Conservation (phyloP, 75 land plant genomes). For the Pinus albicaulis region DNA sequence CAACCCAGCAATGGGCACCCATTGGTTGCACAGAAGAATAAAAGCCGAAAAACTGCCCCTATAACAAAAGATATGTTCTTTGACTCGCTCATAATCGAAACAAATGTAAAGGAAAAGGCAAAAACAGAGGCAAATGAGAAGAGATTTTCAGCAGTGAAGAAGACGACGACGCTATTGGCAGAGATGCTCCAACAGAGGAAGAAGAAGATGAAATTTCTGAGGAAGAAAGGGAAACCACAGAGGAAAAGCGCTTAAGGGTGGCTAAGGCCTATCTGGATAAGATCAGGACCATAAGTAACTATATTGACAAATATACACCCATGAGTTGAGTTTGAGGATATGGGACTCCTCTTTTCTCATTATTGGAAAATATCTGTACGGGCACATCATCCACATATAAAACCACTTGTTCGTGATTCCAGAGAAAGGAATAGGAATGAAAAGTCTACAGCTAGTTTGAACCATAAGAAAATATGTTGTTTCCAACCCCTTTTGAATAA, state of each 20-base stretch:
- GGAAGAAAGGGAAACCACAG: conserved; percentile 55
- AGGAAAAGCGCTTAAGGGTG: conserved; percentile 58
- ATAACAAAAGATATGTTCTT: conserved; percentile 11
- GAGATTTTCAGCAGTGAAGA: conserved; percentile 28
- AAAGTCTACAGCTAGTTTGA: too few relatives aligned
- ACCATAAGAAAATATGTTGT: too few relatives aligned
- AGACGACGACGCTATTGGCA: too few relatives aligned
- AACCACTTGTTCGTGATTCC: too few relatives aligned
- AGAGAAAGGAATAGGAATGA: too few relatives aligned
- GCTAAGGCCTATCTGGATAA: conserved; percentile 57
- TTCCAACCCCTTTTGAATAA: too few relatives aligned
- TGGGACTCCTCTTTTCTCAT: too few relatives aligned
- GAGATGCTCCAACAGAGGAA: background rate
- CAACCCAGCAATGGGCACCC: background rate
- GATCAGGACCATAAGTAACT: conserved; percentile 29
- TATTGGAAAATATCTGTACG: too few relatives aligned
- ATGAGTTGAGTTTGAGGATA: too few relatives aligned
- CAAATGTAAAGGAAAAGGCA: conserved; percentile 15
- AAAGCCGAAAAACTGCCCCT: background rate
- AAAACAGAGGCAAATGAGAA: conserved; percentile 16
- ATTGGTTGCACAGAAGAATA: background rate
- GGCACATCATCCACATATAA: too few relatives aligned
- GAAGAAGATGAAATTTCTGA: conserved; percentile 29
- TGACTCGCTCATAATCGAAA: background rate
- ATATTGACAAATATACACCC: too few relatives aligned